Evolutionary conservation across 345 rosid species (phyloP), one percentile per base, ranked within the genome.

Genomic region (Euphorbia pulcherrima): DNA sequence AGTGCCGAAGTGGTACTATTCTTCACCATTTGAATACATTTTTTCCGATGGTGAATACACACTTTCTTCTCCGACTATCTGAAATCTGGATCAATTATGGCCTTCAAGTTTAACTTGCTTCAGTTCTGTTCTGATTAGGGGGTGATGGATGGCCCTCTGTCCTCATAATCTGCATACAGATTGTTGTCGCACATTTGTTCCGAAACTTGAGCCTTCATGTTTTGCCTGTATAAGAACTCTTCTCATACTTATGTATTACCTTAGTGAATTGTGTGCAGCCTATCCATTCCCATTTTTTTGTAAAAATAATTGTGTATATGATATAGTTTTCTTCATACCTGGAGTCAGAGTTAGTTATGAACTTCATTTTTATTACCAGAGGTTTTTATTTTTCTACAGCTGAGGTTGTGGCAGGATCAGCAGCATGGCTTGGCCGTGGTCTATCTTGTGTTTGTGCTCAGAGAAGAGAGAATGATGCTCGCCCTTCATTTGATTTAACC

Each of bases 391-490:
- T 75, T 85, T 79, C 75, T 81, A 72, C 91, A 90, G 99, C 96
- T 81, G 99, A 94, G 83, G 99, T 76, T 81, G 99, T 89, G 68
- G 97, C 92, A 70, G 99, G 99, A 80, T 94, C 99, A 16, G 91
- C 99, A 62, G 99, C 99, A 33, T 91, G 97, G 97, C 83, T 91
- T 69, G 99, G 97, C 51, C 84, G 97, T 72, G 97, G 99, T 57
- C 93, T 94, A 81, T 94, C 99, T 44, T 94, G 99, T 68, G 99
- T 94, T 64, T 94, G 99, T 74, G 99, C 85, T 70, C 99, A 94
- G 82, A 87, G 96, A 75, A 83, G 93, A 77, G 96, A 88, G 74
- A 83, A 75, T 10, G 96, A 94, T 62, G 72, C 85, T 18, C 96
- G 95, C 72, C 92, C 99, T 54, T 89, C 97, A 11, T 91, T 94